Evolutionary conservation across 139 green algal genomes (phyloP).

Genomic region (Penium margaritaceum): DNA sequence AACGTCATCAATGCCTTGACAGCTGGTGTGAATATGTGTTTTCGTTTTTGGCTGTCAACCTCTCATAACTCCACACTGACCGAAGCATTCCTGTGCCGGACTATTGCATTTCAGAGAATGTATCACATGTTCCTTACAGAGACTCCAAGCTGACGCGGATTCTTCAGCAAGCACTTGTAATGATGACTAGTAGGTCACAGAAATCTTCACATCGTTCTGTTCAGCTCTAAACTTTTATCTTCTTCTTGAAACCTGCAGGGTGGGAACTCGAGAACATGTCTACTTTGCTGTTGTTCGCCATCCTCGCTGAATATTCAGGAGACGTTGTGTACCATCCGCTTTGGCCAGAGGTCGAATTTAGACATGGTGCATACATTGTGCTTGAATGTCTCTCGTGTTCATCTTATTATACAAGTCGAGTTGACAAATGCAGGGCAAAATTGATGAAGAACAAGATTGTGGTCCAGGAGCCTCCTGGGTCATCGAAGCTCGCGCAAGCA

Average conservation of each 20-base stretch:
- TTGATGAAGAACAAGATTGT: conserved; percentile 82
- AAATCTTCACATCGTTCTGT: too few species aligned
- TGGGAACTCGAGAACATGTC: conserved; percentile 88
- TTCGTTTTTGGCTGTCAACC: neutral
- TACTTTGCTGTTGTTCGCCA: conserved; percentile 81
- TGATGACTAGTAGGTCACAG: neutral
- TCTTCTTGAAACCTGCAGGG: conserved; percentile 48
- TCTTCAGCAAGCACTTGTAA: conserved; percentile 76
- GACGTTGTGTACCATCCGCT: conserved; percentile 49
- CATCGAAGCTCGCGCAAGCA: neutral
- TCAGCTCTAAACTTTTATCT: neutral
- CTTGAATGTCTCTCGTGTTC: conserved; percentile 53
- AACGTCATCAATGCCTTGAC: conserved; percentile 48
- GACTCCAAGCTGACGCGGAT: conserved; percentile 93
- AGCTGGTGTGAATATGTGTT: conserved; percentile 19
- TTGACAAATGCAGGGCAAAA: conserved; percentile 79
- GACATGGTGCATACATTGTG: conserved; percentile 1
- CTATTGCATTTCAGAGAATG: conserved; percentile 14
- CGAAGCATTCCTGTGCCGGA: neutral
- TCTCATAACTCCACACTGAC: neutral
- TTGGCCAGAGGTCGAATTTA: conserved; percentile 24
- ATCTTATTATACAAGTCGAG: too few species aligned
- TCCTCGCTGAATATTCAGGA: conserved; percentile 57
- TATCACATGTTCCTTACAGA: conserved; percentile 82
- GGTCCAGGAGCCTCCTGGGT: neutral